Evolutionary conservation across 768 basidiomycete genomes (phyloP), one percentile per base, ranked within the genome.

Genomic region (Dioszegia crocea): DNA sequence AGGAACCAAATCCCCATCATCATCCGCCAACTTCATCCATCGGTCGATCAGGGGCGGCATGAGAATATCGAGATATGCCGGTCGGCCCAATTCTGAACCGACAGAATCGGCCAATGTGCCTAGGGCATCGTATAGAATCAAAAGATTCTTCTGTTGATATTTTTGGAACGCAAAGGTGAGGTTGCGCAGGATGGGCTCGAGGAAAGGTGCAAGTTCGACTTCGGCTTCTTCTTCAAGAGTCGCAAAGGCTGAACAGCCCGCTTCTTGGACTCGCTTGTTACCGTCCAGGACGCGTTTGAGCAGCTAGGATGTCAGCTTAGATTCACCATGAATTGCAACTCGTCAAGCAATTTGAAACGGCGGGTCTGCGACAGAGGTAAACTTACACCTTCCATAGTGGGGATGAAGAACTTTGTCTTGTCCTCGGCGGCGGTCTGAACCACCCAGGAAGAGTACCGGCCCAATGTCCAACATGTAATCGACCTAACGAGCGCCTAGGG

Each of bases 381-480:
- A 81, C 84, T 75, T 74, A 98, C 94, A 19, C 93, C 96, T 82
- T 99, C 96, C 86, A 99, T 89, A 14, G 92, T 94, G 0, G 96
- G 96, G 29, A 98, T 86, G 75, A 99, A 99, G 79, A 87, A 98
- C 56, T 81, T 82, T 54, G 82, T 86, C 78, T 88, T 89, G 80
- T 94, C 92, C 51, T 92, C 91, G 83, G 81, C 26, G 84, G 83
- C 73, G 88, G 86, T 69, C 26, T 75, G 76, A 57, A 80, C 90
- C 67, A 88, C 91, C 96, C 96, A 99, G 71, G 88, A 91, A 30
- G 94, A 91, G 78, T 99, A 99, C 50, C 96, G 87, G 16, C 96
- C 94, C n/a, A 99, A 82, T 0, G 94, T 97, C 96, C 96, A 99
- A 76, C 96, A 99, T 16, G 93, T 91, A 70, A 99, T 99, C 2